These are phyloP conservation scores for Ajuga chamaepitys DNA, from an alignment of 257 asterid genomes.

Conservation along the genomic window DNA sequence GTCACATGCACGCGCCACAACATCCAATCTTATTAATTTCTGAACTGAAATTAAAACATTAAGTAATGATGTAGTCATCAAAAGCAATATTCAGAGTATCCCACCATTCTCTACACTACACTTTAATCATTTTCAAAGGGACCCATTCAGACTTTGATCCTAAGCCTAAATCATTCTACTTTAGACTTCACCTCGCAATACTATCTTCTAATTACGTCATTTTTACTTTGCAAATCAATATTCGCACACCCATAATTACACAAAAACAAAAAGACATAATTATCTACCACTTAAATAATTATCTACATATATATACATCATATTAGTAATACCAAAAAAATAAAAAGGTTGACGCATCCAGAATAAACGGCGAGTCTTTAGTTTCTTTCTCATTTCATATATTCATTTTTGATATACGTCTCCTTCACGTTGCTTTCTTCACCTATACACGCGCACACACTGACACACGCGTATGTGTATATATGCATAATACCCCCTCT, in stretches of 20 bases:
- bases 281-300: no score
- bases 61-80: neutral
- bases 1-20: conserved; percentile 17
- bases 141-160: conserved; percentile 53
- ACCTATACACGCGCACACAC: neutral
- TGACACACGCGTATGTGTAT: neutral
- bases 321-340: no score
- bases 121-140: conserved; percentile 47
- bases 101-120: conserved; percentile 33
- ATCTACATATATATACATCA: no score
- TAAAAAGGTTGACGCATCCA: conserved; percentile 27
- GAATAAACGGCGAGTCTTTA: conserved; percentile 32
- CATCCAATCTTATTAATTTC: neutral
- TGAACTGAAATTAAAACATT: no score
- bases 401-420: conserved; percentile 14
- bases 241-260: no score
- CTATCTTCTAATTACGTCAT: neutral
- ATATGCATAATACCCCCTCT: no score
- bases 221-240: no score
- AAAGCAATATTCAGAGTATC: conserved; percentile 19
- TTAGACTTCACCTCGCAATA: conserved; percentile 33
- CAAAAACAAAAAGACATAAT: no score
- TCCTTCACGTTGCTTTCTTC: conserved; percentile 37
- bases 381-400: neutral
- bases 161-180: conserved; percentile 61